Evolutionary conservation across 345 rosid genomes (phyloP).

Genomic region (Brassica carinata): DNA sequence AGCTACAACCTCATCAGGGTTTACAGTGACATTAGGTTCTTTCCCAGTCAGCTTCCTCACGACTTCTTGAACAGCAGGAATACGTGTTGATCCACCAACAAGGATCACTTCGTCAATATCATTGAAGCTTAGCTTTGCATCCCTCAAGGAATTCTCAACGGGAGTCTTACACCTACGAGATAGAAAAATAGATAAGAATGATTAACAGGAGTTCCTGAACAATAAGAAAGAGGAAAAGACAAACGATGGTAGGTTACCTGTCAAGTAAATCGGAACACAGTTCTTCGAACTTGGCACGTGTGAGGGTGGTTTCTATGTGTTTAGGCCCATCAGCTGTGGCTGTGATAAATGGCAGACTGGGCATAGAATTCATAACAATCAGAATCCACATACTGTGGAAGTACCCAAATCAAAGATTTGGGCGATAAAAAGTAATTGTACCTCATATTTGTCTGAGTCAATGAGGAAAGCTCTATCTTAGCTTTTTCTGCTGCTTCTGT

Average conservation of each 20-base stretch:
- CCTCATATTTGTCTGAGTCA: slow-evolving; percentile 94
- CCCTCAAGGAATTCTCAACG: slow-evolving; percentile 79
- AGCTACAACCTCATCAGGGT: slow-evolving; percentile 99
- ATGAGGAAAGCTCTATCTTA: slow-evolving; percentile 92
- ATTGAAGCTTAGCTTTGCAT: slow-evolving; percentile 82
- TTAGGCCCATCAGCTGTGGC: slow-evolving; percentile 99
- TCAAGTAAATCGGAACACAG: slow-evolving; percentile 88
- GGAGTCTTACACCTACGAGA: slow-evolving; percentile 77
- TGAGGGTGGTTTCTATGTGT: slow-evolving; percentile 90
- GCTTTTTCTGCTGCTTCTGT: slow-evolving; percentile 98
- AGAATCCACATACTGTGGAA: not conserved
- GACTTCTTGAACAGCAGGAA: slow-evolving; percentile 93
- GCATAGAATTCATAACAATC: not conserved
- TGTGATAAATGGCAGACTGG: slow-evolving; percentile 95
- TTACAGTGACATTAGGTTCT: slow-evolving; percentile 94
- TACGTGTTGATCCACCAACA: slow-evolving; percentile 99
- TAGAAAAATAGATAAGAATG: not conserved
- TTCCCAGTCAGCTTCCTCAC: slow-evolving; percentile 90
- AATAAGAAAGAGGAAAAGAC: slow-evolving; percentile 26
- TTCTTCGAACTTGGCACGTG: slow-evolving; percentile 92
- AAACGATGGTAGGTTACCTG: slow-evolving; percentile 49
- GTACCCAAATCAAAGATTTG: not conserved
- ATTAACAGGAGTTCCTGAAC: too few relatives aligned
- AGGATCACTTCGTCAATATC: slow-evolving; percentile 97
- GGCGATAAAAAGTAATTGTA: not conserved